Conservation (phyloP, 2,329 filamentous ascomycete species). For the Chaetomiaceae sp. region DNA sequence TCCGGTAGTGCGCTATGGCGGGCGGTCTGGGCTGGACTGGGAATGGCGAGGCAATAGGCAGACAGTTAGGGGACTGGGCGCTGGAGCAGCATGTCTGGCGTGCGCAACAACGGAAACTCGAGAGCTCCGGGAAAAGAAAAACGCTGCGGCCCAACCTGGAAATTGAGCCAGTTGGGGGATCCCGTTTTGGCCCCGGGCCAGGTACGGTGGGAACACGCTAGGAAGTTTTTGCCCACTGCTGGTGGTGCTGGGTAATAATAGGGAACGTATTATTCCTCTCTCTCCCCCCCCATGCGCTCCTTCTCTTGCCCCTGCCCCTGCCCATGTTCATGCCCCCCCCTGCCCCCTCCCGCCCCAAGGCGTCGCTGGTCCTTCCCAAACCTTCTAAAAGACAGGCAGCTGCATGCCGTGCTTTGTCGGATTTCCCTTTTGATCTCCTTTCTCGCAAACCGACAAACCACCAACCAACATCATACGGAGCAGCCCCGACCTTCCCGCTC, state of each 20-base stretch:
- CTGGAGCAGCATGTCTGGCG: not conserved
- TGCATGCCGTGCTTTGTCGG: conserved; percentile 24
- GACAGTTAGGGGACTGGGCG: not conserved
- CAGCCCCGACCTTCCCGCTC: conserved; percentile 3
- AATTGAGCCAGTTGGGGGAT: too few species aligned
- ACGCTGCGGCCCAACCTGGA: not conserved
- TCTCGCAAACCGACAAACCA: conserved; percentile 6
- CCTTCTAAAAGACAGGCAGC: conserved; percentile 22
- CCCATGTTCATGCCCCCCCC: not conserved
- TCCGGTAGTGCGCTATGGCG: not conserved
- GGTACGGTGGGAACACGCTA: not conserved
- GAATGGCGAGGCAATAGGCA: conserved; percentile 16
- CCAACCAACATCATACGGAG: conserved; percentile 1
- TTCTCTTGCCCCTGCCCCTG: not conserved
- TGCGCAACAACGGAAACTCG: not conserved
- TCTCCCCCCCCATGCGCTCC: too few species aligned
- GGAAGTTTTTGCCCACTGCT: too few species aligned
- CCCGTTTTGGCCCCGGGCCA: conserved; percentile 6
- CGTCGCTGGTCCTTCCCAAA: conserved; percentile 14
- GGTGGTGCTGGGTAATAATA: too few species aligned
- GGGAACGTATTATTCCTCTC: too few species aligned
- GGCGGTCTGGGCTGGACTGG: not conserved
- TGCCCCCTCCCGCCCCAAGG: not conserved
- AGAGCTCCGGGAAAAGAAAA: too few species aligned
- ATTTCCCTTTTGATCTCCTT: conserved; percentile 27